These are phyloP conservation scores for Inonotus hispidus DNA, from an alignment of 1,284 basidiomycete genomes.

Conservation along the genomic window DNA sequence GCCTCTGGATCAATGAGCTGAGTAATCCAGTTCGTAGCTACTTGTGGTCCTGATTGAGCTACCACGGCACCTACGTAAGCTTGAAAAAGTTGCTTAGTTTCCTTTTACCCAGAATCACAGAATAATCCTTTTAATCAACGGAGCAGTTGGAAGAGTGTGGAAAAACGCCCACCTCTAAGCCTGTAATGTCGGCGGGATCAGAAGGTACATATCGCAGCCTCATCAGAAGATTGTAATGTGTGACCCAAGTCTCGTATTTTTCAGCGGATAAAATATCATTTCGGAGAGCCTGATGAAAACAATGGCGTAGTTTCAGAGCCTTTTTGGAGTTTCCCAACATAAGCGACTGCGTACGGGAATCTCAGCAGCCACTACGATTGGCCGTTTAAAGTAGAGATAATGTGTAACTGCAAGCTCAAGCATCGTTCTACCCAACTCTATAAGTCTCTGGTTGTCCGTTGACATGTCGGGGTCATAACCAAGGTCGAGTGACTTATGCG, in stretches of 20 bases:
- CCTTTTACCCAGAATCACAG: constrained; percentile 33
- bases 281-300: constrained; percentile 31
- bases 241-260: constrained; percentile 53
- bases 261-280: constrained; percentile 36
- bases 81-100: constrained; percentile 51
- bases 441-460: constrained; percentile 53
- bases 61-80: constrained; percentile 66
- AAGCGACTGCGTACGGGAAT: constrained; percentile 38
- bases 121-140: neutral
- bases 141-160: neutral
- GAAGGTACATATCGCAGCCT: constrained; percentile 49
- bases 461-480: constrained; percentile 30
- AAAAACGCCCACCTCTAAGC: constrained; percentile 41
- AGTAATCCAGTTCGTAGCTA: constrained; percentile 55
- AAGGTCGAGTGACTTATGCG: constrained; percentile 56
- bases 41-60: constrained; percentile 45
- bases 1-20: constrained; percentile 42
- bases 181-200: constrained; percentile 36
- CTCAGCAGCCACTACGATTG: constrained; percentile 42
- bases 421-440: constrained; percentile 46
- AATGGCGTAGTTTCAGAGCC: constrained; percentile 1
- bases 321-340: neutral
- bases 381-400: constrained; percentile 48
- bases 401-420: constrained; percentile 47
- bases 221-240: constrained; percentile 48